phyloP scores from a whole-genome alignment of 495 filamentous ascomycete genomes.

The Neurospora sp. region DNA sequence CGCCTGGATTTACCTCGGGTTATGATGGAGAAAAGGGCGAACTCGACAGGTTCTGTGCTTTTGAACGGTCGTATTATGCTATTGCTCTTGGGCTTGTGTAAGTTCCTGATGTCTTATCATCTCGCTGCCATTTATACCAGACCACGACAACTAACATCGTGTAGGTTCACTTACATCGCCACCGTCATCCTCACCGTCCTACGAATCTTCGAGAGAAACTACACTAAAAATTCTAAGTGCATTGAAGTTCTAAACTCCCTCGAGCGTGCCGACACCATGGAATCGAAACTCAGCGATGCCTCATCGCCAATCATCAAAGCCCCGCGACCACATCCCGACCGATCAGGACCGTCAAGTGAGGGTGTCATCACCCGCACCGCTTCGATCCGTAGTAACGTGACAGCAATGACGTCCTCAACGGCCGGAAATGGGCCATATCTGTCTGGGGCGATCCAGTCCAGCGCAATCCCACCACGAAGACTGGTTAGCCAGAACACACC shows the following conservation, averaged over 20 bases:
- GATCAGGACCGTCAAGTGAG: conserved; percentile 18
- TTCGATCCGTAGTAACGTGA: conserved; percentile 23
- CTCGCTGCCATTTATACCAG: too few species aligned
- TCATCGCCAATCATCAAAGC: conserved; percentile 1
- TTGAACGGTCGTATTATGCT: conserved; percentile 25
- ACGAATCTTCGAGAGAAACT: conserved; percentile 21
- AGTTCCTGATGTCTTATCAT: conserved; percentile 1
- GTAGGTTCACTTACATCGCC: conserved; percentile 29
- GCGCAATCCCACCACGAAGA: neutral
- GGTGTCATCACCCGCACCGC: conserved; percentile 24
- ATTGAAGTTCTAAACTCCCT: conserved; percentile 15
- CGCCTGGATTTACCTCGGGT: conserved; percentile 22
- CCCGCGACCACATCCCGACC: neutral
- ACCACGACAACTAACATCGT: conserved; percentile 1
- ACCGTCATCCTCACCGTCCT: conserved; percentile 22
- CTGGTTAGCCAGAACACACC: neutral
- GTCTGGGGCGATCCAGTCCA: conserved; percentile 8
- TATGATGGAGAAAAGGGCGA: conserved; percentile 8
- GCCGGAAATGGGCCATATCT: neutral
- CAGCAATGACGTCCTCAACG: conserved; percentile 5
- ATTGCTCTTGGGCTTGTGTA: conserved; percentile 26
- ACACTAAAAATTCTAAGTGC: conserved; percentile 14
- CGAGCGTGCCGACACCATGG: conserved; percentile 17
- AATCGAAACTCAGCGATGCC: conserved; percentile 12
- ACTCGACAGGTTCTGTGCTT: conserved; percentile 25